Percentiles rank a stretch among this genome's conserved stretches.
These are phyloP conservation scores for Phytophthora aleatoria DNA, from an alignment of 352 stramenopile genomes.

Conservation along the genomic window DNA sequence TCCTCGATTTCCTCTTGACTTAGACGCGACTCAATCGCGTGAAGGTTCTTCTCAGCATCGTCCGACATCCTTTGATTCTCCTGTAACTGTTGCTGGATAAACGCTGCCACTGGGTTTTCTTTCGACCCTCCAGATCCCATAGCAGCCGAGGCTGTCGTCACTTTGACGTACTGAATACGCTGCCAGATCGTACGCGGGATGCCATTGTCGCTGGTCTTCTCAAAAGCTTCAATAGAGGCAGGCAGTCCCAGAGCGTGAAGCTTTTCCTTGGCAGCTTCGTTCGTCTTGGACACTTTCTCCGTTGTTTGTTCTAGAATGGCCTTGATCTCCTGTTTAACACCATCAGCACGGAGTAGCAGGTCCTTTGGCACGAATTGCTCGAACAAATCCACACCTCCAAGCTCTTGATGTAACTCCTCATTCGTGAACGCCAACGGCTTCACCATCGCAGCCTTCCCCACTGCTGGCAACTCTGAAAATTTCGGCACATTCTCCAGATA, in stretches of 20 bases:
- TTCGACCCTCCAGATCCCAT: slow-evolving; percentile 28
- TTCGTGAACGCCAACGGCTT: slow-evolving; percentile 50
- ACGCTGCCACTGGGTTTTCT: slow-evolving; percentile 38
- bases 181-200: slow-evolving; percentile 62
- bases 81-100: slow-evolving; percentile 54
- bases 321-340: slow-evolving; percentile 56
- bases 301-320: slow-evolving; percentile 45
- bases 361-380: slow-evolving; percentile 67
- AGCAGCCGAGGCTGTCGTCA: slow-evolving; percentile 19
- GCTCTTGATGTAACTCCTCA: slow-evolving; percentile 60
- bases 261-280: slow-evolving; percentile 54
- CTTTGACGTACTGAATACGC: slow-evolving; percentile 58
- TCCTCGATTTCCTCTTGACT: slow-evolving; percentile 70
- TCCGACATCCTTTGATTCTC: slow-evolving; percentile 60
- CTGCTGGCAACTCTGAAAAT: slow-evolving; percentile 49
- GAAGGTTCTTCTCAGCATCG: slow-evolving; percentile 63
- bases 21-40: slow-evolving; percentile 54
- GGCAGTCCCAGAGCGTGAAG: slow-evolving; percentile 66
- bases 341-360: slow-evolving; percentile 50
- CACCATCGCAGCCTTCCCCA: slow-evolving; percentile 77
- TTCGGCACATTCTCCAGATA: slow-evolving; percentile 81
- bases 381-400: slow-evolving; percentile 68
- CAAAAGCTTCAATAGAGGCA: slow-evolving; percentile 80
- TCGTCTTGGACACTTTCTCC: slow-evolving; percentile 51
- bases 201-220: slow-evolving; percentile 63